Evolutionary conservation across 441 rosid genomes (phyloP), one percentile per base, ranked within the genome.

Genomic region (Populus tomentosa): DNA sequence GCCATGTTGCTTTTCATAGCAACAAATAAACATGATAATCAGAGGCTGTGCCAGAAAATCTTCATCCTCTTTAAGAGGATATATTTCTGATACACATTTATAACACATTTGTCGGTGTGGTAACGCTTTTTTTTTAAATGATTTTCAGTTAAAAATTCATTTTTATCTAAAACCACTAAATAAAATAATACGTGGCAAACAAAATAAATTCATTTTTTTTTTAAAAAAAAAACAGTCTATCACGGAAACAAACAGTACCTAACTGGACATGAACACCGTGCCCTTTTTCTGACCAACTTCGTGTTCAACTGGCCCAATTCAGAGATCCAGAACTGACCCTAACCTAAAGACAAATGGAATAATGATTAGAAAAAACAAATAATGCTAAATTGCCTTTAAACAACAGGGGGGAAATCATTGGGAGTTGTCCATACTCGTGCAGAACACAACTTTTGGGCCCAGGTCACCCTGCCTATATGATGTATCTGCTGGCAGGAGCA

Each of bases 271-370:
- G 66, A 7, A 21, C 7, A n/a, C 24, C 42, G 28, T 32, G 63
- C 30, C 70, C 23, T 67, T 75, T 33, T 75, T 33, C 32, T 71
- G 73, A 42, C 59, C 56, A 32, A 56, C 76, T 68, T 77, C 67
- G 42, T 24, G 74, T 71, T 70, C 81, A 78, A 42, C 77, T 75
- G 21, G 77, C 28, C 32, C 77, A 78, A 75, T 40, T 74, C 71
- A 70, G 76, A 64, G 75, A 75, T 76, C 66, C 76, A 74, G 16
- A 68, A 61, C 62, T 67, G 75, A 59, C 81, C 84, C 79, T 73
- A 75, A 8, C 56, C 56, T 46, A 81, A 67, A 42, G 74, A 59
- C 65, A 63, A 63, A 40, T 33, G 32, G 67, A 67, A 33, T 69
- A 70, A 24, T 62, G 59, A 75, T 67, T 42, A 81, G 77, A 24